A percentile compares a stretch with the other conserved stretches of the same genome.
Evolutionary conservation across 2,329 filamentous ascomycete genomes (phyloP).

Genomic region (Arachnopeziza araneosa): DNA sequence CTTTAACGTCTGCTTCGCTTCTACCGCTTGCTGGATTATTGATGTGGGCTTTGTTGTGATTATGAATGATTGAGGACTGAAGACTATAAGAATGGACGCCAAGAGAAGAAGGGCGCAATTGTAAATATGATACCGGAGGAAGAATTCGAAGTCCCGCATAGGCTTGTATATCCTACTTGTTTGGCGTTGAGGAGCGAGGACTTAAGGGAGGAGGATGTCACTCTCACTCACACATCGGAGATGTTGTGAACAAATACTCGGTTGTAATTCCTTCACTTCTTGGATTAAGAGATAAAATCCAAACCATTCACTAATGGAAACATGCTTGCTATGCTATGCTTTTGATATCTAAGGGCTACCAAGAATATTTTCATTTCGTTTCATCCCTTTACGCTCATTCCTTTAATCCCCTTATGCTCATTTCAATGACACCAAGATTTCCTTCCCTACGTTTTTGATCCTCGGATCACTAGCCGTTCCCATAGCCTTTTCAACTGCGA

Average conservation of each 20-base stretch:
- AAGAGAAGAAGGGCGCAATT: neutral
- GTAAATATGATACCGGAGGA: neutral
- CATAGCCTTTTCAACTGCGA: constrained; percentile 41
- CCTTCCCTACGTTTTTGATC: constrained; percentile 52
- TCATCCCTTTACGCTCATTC: neutral
- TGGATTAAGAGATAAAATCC: neutral
- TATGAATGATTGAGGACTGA: neutral
- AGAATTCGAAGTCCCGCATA: neutral
- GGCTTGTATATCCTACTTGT: neutral
- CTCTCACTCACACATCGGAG: neutral
- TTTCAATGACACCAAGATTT: constrained; percentile 40
- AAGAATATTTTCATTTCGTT: no score
- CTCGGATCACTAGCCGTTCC: constrained; percentile 53
- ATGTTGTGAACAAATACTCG: neutral
- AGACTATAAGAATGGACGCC: neutral
- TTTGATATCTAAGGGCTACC: neutral
- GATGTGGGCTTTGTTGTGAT: constrained; percentile 6
- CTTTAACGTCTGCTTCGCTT: constrained; percentile 25
- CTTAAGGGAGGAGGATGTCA: neutral
- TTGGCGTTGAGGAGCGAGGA: neutral
- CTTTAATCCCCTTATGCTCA: neutral
- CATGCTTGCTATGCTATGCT: neutral
- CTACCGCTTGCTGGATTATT: constrained; percentile 9
- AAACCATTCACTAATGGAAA: neutral
- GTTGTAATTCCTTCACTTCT: neutral